Conservation (phyloP, 2,329 filamentous ascomycete species). For the Fusarium sp. region DNA sequence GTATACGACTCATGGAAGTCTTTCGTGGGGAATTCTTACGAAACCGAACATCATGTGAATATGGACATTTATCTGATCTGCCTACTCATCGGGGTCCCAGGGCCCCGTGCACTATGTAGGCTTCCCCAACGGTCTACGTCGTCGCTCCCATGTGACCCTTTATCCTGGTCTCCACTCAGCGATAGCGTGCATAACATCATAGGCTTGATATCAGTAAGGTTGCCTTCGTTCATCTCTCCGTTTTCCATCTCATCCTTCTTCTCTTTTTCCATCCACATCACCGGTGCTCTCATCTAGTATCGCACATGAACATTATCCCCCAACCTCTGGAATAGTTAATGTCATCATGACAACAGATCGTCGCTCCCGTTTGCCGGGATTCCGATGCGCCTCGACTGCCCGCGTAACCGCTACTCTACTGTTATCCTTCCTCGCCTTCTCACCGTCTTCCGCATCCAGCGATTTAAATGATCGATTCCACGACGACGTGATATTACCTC, state of each 20-base stretch:
- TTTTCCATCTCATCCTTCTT: constrained; percentile 13
- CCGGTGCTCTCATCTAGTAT: not conserved
- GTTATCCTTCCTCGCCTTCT: constrained; percentile 73
- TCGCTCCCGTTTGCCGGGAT: constrained; percentile 28
- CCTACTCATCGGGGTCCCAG: constrained; percentile 4
- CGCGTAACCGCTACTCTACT: constrained; percentile 72
- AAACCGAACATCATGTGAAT: constrained; percentile 11
- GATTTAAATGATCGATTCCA: constrained; percentile 50
- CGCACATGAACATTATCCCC: constrained; percentile 10
- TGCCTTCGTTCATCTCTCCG: constrained; percentile 23
- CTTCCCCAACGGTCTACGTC: constrained; percentile 24
- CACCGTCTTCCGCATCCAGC: constrained; percentile 56
- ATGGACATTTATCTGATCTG: not conserved
- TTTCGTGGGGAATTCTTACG: not conserved
- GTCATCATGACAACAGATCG: constrained; percentile 38
- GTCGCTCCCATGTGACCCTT: constrained; percentile 34
- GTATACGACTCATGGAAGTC: not conserved
- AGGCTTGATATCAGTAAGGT: constrained; percentile 36
- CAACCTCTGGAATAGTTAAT: constrained; percentile 18
- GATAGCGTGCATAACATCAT: constrained; percentile 48
- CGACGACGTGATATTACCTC: constrained; percentile 58
- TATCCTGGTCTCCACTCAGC: constrained; percentile 24
- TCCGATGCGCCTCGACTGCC: constrained; percentile 65
- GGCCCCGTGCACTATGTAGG: constrained; percentile 25
- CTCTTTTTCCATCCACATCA: constrained; percentile 17